Percentiles rank a stretch among this genome's conserved stretches.
Evolutionary conservation across 2,329 filamentous ascomycete species (phyloP).

Genomic region (Aspergillus tubingensis): DNA sequence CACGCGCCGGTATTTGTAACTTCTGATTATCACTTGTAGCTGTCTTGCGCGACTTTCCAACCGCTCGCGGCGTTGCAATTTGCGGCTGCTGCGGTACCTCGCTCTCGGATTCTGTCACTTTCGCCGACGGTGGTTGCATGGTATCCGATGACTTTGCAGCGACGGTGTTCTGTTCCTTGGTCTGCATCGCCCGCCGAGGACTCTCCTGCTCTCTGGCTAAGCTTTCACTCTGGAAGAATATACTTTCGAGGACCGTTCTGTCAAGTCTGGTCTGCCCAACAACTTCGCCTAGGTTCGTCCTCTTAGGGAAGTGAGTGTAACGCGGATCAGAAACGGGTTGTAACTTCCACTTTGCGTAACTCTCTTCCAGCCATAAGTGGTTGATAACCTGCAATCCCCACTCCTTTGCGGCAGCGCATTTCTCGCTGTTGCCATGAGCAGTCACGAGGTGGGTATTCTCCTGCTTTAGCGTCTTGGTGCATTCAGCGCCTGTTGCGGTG

Average conservation of each 20-base stretch:
- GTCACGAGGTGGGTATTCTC: slow-evolving; percentile 97
- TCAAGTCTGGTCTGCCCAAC: slow-evolving; percentile 87
- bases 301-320: slow-evolving; percentile 82
- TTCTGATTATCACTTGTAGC: slow-evolving; percentile 31
- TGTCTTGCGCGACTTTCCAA: slow-evolving; percentile 31
- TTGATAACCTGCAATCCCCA: slow-evolving; percentile 92
- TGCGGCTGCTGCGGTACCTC: slow-evolving; percentile 20
- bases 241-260: slow-evolving; percentile 68
- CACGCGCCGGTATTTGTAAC: slow-evolving; percentile 56
- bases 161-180: slow-evolving; percentile 38
- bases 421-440: slow-evolving; percentile 85
- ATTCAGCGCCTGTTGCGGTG: slow-evolving; percentile 78
- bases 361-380: slow-evolving; percentile 96
- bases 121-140: slow-evolving; percentile 26
- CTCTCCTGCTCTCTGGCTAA: slow-evolving; percentile 17
- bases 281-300: slow-evolving; percentile 90
- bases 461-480: slow-evolving; percentile 91
- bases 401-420: slow-evolving; percentile 86
- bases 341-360: slow-evolving; percentile 83
- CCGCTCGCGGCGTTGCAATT: slow-evolving; percentile 29
- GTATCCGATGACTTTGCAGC: slow-evolving; percentile 18
- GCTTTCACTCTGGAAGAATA: slow-evolving; percentile 56
- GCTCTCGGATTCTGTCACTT: slow-evolving; percentile 21
- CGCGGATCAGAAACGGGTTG: slow-evolving; percentile 71
- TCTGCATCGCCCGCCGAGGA: slow-evolving; percentile 36